Base-by-base conservation (phyloP, 108 stramenopile species). In the Mayamaea pseudoterrestris region DNA sequence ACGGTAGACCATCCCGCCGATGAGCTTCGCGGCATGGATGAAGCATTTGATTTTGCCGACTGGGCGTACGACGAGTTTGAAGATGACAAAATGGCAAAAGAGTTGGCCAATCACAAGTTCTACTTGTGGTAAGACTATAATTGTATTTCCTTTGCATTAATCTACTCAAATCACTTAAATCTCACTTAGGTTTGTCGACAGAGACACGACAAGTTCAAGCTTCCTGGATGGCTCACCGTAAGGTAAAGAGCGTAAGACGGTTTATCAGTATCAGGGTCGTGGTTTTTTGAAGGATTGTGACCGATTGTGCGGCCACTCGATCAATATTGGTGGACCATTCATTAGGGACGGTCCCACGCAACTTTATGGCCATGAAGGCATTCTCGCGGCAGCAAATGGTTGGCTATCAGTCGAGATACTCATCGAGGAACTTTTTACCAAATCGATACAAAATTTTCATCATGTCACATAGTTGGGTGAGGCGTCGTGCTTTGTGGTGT, bases 201-300 rank as follows among this genome's bases (percentile, higher is more conserved):
- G 31, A 50, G 46, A 35, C 69, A 66, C 31, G 69, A 65, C 28
- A 58, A 44, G 31, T 55, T 50, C 4, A 30, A 44, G 2, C 17
- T 63, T 18, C 64, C 69, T n/a, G 61, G 65, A 31, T 56, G 12
- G 62, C 48, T 12, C 65, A 73, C 47, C 64, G 56, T 50, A 53
- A 27, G 16, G 30, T 11, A 58, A 63, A 50, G 27, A 55, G 34
- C 30, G 41, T 44, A 57, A 77, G 49, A 32, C 37, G 5, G 69
- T 66, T 7, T 14, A 68, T 78, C 42, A 73, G 69, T 25, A 52
- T 74, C 31, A 74, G 71, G 52, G 77, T 72, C 22, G 60, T 58
- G 0, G 60, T 30, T 37, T 43, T 78, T 26, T 65, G 58, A 50
- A 73, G 74, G 50, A 25, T 78, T 30, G 25, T 78, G 28, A 73